Percentiles rank a stretch among this genome's conserved stretches.
Conservation (phyloP, 768 basidiomycete species). For the Leccinum subgranulosum region DNA sequence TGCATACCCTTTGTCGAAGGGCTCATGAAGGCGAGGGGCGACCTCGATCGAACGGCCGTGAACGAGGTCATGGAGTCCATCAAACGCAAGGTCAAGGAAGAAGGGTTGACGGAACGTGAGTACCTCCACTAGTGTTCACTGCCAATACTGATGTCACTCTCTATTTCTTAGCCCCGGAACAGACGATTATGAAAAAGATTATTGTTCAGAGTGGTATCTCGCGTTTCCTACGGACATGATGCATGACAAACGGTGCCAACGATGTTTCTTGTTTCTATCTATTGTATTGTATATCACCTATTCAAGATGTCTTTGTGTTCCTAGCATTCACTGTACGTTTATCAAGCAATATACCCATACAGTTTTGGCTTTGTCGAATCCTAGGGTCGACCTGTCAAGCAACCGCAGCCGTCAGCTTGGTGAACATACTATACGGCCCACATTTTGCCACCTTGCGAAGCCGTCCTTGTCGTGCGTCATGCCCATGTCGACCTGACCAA, state of each 20-base stretch:
- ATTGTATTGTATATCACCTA: neutral
- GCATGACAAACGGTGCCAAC: neutral
- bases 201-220: slow-evolving; percentile 72
- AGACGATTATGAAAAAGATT: slow-evolving; percentile 91
- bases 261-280: neutral
- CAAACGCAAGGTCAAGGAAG: slow-evolving; percentile 90
- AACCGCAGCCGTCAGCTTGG: slow-evolving; percentile 78
- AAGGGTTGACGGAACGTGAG: slow-evolving; percentile 78
- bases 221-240: slow-evolving; percentile 58
- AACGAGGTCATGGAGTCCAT: slow-evolving; percentile 93
- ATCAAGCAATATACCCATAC: slow-evolving; percentile 12
- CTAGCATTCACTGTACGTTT: slow-evolving; percentile 12
- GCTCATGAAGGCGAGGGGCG: slow-evolving; percentile 83
- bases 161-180: slow-evolving; percentile 57
- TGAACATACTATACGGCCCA: slow-evolving; percentile 98
- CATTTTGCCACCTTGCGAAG: slow-evolving; percentile 96
- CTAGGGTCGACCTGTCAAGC: slow-evolving; percentile 60
- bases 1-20: slow-evolving; percentile 90
- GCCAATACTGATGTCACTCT: neutral
- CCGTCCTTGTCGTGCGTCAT: slow-evolving; percentile 98
- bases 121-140: no score
- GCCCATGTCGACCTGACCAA: slow-evolving; percentile 85
- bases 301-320: neutral
- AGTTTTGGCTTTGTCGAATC: slow-evolving; percentile 43
- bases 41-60: slow-evolving; percentile 84